Conservation (phyloP, 2,329 filamentous ascomycete species). For the Epichloe bromicola region DNA sequence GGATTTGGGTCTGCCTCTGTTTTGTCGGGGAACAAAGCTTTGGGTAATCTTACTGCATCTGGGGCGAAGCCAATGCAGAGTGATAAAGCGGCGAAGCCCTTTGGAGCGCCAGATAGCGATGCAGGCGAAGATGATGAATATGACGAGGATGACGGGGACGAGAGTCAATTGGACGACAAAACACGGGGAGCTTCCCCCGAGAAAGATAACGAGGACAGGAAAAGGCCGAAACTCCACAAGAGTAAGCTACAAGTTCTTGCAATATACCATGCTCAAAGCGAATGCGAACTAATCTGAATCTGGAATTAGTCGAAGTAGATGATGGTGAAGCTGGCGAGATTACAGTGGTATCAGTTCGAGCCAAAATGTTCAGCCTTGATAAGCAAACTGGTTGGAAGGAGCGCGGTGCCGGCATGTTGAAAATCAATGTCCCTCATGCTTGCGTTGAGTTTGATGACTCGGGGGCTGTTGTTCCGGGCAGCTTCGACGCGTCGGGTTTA, state of each 20-base stretch:
- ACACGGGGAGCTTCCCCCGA: constrained; percentile 35
- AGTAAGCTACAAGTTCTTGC: constrained; percentile 35
- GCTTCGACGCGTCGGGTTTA: constrained; percentile 41
- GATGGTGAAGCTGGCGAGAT: constrained; percentile 79
- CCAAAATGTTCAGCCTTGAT: constrained; percentile 74
- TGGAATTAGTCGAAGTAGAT: constrained; percentile 48
- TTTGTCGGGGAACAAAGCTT: constrained; percentile 27
- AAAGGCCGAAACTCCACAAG: constrained; percentile 54
- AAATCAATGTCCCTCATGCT: constrained; percentile 60
- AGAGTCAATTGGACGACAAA: constrained; percentile 31
- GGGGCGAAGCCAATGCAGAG: constrained; percentile 34
- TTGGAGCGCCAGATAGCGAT: constrained; percentile 63
- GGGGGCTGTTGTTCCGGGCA: constrained; percentile 34
- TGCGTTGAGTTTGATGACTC: constrained; percentile 43
- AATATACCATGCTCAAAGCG: not conserved
- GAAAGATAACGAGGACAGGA: constrained; percentile 49
- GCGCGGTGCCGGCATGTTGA: constrained; percentile 69
- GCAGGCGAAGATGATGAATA: constrained; percentile 32
- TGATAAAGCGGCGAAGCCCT: constrained; percentile 55
- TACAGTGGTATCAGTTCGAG: constrained; percentile 61
- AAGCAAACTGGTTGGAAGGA: constrained; percentile 73
- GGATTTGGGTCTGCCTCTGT: constrained; percentile 23
- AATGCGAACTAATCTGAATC: not conserved
- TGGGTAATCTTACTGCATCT: constrained; percentile 60
- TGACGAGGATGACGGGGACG: constrained; percentile 25